phyloP scores from a whole-genome alignment of 78 protist species.

The Monocercomonoides exilis region DNA sequence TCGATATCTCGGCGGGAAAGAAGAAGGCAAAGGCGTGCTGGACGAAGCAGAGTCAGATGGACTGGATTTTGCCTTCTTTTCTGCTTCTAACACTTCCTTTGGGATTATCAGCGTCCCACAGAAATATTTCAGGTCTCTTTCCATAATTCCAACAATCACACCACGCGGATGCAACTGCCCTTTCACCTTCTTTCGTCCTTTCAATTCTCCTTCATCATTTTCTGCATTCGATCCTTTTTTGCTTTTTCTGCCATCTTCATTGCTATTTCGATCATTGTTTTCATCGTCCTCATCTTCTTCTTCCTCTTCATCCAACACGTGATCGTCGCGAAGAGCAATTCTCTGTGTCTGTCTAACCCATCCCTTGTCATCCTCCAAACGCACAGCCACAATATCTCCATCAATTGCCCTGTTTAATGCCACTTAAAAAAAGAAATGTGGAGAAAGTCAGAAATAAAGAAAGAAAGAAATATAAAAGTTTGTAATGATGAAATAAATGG shows the following conservation, averaged over 20 bases:
- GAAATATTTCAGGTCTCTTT: neutral
- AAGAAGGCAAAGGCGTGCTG: neutral
- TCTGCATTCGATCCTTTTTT: neutral
- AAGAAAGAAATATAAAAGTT: neutral
- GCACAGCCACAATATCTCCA: slow-evolving; percentile 35
- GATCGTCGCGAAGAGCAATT: neutral
- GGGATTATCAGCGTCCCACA: neutral
- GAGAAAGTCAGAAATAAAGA: too few relatives aligned
- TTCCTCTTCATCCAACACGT: neutral
- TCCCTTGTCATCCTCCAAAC: neutral
- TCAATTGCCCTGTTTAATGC: slow-evolving; percentile 33
- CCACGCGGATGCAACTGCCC: neutral
- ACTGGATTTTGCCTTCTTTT: neutral
- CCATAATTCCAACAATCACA: neutral
- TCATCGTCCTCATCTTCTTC: neutral
- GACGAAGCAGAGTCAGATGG: neutral
- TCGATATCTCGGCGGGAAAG: neutral
- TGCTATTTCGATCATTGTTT: neutral
- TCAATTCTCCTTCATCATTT: neutral
- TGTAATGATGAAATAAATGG: too few relatives aligned
- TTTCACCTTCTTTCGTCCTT: neutral
- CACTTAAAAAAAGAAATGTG: neutral
- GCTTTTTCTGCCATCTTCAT: neutral
- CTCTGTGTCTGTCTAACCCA: neutral
- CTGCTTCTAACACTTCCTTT: neutral